These are phyloP conservation scores for Neurospora sp. DNA, from an alignment of 2,329 filamentous ascomycete genomes.

Conservation along the genomic window DNA sequence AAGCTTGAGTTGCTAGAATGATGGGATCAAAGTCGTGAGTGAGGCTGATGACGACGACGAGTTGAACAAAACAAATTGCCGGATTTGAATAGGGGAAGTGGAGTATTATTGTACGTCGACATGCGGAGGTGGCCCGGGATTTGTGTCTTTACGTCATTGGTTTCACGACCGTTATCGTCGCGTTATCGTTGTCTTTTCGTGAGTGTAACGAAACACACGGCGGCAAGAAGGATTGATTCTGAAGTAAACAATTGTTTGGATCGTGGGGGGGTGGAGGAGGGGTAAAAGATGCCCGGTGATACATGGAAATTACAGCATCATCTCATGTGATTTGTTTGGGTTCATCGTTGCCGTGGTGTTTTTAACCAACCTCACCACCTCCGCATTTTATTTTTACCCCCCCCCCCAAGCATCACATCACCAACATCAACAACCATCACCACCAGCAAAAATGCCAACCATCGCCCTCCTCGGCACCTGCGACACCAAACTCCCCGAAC, in stretches of 20 bases:
- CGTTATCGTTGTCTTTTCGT: background rate
- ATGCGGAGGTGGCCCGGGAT: background rate
- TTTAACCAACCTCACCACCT: background rate
- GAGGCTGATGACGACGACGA: background rate
- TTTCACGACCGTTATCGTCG: background rate
- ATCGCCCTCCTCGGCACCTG: constrained; percentile 52
- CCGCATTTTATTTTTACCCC: background rate
- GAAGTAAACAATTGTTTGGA: background rate
- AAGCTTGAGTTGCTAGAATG: background rate
- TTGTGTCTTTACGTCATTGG: background rate
- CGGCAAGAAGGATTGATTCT: background rate
- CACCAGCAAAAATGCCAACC: constrained; percentile 20
- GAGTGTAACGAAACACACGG: background rate
- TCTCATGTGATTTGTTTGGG: background rate
- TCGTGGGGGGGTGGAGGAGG: background rate
- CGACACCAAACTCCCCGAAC: constrained; percentile 53
- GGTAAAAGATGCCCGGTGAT: background rate
- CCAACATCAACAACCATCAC: background rate
- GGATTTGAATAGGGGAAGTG: background rate
- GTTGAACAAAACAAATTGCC: background rate
- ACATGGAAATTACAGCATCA: background rate
- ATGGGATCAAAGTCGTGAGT: too few species aligned
- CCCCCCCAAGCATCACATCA: background rate
- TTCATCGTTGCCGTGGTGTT: background rate
- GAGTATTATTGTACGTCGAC: background rate